These are phyloP conservation scores for Rhinocladiella mackenziei DNA, from an alignment of 2,329 filamentous ascomycete species.

Conservation along the genomic window DNA sequence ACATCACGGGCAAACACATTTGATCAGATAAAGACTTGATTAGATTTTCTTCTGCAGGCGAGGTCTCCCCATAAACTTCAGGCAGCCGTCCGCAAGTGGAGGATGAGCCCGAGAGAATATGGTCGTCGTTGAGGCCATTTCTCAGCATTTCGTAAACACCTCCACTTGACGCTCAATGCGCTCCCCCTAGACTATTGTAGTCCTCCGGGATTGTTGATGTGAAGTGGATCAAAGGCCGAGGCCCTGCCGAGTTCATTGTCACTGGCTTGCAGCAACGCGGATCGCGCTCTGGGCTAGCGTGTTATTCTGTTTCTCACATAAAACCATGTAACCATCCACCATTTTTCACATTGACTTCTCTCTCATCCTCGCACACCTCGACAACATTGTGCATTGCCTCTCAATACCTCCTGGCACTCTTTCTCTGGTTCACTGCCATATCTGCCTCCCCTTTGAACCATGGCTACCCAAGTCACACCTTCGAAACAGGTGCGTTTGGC, in stretches of 20 bases:
- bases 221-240: slow-evolving; percentile 4
- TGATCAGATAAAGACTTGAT: slow-evolving; percentile 7
- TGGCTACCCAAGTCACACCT: slow-evolving; percentile 72
- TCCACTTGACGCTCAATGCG: neutral
- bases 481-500: slow-evolving; percentile 63
- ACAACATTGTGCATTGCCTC: slow-evolving; percentile 8
- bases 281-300: slow-evolving; percentile 2
- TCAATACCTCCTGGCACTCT: slow-evolving; percentile 8
- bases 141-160: slow-evolving; percentile 17
- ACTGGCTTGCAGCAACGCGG: slow-evolving; percentile 3
- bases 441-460: slow-evolving; percentile 43
- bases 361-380: slow-evolving; percentile 14
- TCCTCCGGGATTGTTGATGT: slow-evolving; percentile 18
- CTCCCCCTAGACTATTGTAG: slow-evolving; percentile 5
- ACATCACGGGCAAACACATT: neutral
- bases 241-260: slow-evolving; percentile 1
- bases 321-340: slow-evolving; percentile 11
- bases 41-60: no score
- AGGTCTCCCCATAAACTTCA: slow-evolving; percentile 3
- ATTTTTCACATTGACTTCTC: slow-evolving; percentile 19
- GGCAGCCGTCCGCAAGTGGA: slow-evolving; percentile 3
- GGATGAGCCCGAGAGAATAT: neutral
- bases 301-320: slow-evolving; percentile 8
- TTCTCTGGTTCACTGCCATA: slow-evolving; percentile 15
- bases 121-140: slow-evolving; percentile 1